Percentiles rank a stretch among this genome's conserved stretches.
These are phyloP conservation scores for Linnemannia schmuckeri DNA, from an alignment of 192 early-diverging fungal species.

Conservation along the genomic window DNA sequence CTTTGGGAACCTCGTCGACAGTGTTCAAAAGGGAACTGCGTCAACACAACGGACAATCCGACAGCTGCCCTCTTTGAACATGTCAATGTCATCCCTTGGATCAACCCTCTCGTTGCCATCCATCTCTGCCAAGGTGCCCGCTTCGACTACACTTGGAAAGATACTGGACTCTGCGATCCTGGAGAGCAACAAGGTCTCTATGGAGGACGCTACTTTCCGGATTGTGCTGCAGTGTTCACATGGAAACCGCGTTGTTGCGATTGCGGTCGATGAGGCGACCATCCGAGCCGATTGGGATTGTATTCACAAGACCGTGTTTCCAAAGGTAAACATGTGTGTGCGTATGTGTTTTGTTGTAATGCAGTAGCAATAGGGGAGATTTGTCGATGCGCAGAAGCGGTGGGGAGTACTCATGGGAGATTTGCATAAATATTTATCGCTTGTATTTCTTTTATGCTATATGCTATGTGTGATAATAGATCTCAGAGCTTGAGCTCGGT, in stretches of 20 bases:
- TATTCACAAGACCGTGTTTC: constrained; percentile 53
- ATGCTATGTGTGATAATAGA: background rate
- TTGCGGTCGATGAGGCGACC: constrained; percentile 25
- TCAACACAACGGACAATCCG: constrained; percentile 28
- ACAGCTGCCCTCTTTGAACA: constrained; percentile 39
- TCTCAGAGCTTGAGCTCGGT: constrained; percentile 40
- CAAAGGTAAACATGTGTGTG: constrained; percentile 26
- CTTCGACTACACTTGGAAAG: constrained; percentile 24
- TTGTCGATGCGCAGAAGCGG: background rate
- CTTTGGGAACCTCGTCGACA: constrained; percentile 34
- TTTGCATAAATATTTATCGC: constrained; percentile 1
- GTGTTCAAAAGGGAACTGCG: constrained; percentile 38
- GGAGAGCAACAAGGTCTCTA: constrained; percentile 27
- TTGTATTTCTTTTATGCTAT: background rate
- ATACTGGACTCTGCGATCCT: constrained; percentile 27
- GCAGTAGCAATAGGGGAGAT: background rate
- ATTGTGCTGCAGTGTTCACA: constrained; percentile 47
- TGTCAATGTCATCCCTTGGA: constrained; percentile 21
- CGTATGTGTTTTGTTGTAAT: background rate
- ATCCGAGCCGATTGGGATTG: constrained; percentile 54
- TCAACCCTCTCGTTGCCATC: constrained; percentile 24
- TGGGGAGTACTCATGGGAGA: background rate
- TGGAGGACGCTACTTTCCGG: constrained; percentile 42
- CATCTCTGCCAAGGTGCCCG: constrained; percentile 10
- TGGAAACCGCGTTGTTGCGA: constrained; percentile 41